Conservation (phyloP, 768 basidiomycete genomes). For the Amanita phalloides region DNA sequence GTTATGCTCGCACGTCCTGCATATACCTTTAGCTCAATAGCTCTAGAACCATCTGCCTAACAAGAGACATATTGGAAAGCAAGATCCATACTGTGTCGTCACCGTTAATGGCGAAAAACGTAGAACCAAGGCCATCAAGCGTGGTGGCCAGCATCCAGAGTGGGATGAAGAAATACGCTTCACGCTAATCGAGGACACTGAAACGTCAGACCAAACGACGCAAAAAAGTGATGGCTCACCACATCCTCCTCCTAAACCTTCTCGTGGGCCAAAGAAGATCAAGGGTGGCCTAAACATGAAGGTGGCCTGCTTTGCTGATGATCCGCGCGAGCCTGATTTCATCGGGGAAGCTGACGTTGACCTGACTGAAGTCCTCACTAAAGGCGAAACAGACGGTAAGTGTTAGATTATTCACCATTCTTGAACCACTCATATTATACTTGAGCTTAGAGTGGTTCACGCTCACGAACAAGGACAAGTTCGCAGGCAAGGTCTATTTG, state of each 20-base stretch:
- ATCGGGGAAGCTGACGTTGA: constrained; percentile 89
- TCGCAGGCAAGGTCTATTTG: constrained; percentile 90
- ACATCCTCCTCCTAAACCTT: constrained; percentile 57
- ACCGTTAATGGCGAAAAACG: constrained; percentile 73
- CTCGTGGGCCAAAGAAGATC: constrained; percentile 35
- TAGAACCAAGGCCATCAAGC: constrained; percentile 87
- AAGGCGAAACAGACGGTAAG: constrained; percentile 92
- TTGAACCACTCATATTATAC: constrained; percentile 1
- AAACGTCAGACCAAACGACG: constrained; percentile 33
- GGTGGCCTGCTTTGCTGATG: constrained; percentile 89
- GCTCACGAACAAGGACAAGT: constrained; percentile 82
- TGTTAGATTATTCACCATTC: background rate
- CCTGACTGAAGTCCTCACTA: constrained; percentile 81
- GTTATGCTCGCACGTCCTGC: constrained; percentile 20
- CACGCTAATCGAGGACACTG: constrained; percentile 69
- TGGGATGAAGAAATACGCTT: constrained; percentile 99
- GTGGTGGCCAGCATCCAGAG: constrained; percentile 96
- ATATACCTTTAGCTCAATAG: constrained; percentile 12
- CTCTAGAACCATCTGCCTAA: constrained; percentile 78
- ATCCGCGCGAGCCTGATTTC: constrained; percentile 88
- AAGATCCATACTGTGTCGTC: constrained; percentile 90
- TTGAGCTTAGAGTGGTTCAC: constrained; percentile 79
- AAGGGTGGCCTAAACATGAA: constrained; percentile 69
- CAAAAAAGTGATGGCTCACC: constrained; percentile 43
- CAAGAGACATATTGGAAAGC: constrained; percentile 90